Base-by-base conservation (phyloP, 2,329 filamentous ascomycete species). In the Teratosphaeria gauchensis region DNA sequence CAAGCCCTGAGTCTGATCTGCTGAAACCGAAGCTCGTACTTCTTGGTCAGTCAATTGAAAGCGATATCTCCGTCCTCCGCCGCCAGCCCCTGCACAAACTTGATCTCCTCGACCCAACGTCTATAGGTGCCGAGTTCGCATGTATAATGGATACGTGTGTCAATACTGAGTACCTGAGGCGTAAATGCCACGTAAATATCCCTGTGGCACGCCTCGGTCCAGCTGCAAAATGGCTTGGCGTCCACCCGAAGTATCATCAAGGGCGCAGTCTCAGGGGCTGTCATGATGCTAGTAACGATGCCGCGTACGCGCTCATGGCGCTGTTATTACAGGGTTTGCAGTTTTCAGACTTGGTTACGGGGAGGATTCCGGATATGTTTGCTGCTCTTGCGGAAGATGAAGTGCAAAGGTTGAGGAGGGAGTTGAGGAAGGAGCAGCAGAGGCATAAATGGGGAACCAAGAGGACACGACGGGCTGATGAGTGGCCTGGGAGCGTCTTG, bases 1-100 rank as follows among this genome's bases (percentile, higher is more conserved):
- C 14, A n/a, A 46, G 31, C 24, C 7, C 55, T 2, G 24, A 7
- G 38, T 16, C n/a, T 32, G 30, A 19, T 28, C n/a, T 38, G 4
- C 54, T 42, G 53, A 9, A 31, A n/a, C 16, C 33, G n/a, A 31
- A 52, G 24, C 42, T 54, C 32, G 55, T 57, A 16, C 77, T 96
- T 9, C 83, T 95, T 4, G 92, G 89, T 9, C 90, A 96, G 67
- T 85, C 87, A 57, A 72, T 87, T 6, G 65, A 72, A 0, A 71
- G 77, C 4, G 92, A 96, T 65, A 75, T 95, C 57, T 73, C 74
- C 0, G 88, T 86, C 66, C 79, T 96, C 1, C 68, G 90, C 6
- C 51, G 56, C 24, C 59, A 59, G 19, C 55, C 48, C 1, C n/a
- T 63, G 16, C 72, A 75, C 19, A 21, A 21, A 8, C 73, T 83